Percentiles rank a stretch among this genome's conserved stretches.
These are phyloP conservation scores for Pythium chondricola DNA, from an alignment of 352 stramenopile species.

Conservation along the genomic window DNA sequence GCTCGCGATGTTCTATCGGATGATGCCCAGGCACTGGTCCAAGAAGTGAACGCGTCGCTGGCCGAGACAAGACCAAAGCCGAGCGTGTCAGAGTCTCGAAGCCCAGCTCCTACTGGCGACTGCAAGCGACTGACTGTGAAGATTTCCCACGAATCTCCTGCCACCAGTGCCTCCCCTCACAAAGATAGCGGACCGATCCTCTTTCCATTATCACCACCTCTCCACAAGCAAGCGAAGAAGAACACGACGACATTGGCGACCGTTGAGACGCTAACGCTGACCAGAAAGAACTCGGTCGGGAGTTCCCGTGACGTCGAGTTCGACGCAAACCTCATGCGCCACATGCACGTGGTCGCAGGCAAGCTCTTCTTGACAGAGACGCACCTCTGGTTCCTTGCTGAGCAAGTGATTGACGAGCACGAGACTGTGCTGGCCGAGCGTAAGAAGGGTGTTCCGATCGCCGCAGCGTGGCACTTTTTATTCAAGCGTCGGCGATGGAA, in stretches of 20 bases:
- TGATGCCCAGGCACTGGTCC: slow-evolving; percentile 52
- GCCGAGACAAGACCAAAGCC: slow-evolving; percentile 24
- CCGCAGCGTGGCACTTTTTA: slow-evolving; percentile 53
- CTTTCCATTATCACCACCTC: neutral
- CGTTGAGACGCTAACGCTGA: neutral
- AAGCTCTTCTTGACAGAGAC: slow-evolving; percentile 47
- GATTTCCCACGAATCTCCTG: neutral
- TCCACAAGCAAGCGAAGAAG: neutral
- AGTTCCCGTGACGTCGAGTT: slow-evolving; percentile 25
- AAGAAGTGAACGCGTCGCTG: slow-evolving; percentile 46
- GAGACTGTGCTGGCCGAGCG: slow-evolving; percentile 51
- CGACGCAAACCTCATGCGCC: slow-evolving; percentile 58
- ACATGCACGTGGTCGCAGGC: slow-evolving; percentile 72
- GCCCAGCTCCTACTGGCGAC: neutral
- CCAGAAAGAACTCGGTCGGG: slow-evolving; percentile 4
- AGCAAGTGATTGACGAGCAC: slow-evolving; percentile 71
- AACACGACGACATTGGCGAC: neutral
- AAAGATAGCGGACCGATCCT: neutral
- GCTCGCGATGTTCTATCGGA: slow-evolving; percentile 61
- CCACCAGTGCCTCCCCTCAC: neutral
- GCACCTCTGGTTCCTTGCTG: slow-evolving; percentile 53
- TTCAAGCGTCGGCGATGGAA: slow-evolving; percentile 67
- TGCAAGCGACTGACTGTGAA: slow-evolving; percentile 1
- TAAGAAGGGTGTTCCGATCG: slow-evolving; percentile 29
- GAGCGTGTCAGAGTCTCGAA: neutral